A percentile compares a stretch with the other conserved stretches of the same genome.
Evolutionary conservation across 108 stramenopile species (phyloP).

Genomic region (Schizochytrium sp.): DNA sequence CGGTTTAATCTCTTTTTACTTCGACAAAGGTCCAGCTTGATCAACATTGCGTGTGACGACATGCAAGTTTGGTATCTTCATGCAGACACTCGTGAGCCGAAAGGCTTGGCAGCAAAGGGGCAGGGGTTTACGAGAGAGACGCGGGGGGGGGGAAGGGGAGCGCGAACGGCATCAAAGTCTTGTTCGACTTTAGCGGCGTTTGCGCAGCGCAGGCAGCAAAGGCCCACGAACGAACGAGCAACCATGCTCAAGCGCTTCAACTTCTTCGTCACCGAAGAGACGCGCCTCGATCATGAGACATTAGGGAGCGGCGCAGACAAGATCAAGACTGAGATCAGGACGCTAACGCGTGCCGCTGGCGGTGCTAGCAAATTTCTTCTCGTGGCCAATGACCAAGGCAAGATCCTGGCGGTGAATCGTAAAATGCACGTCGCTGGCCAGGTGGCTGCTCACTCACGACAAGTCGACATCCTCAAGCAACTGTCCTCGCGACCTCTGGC

Average conservation of each 20-base stretch:
- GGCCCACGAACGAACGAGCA: background rate
- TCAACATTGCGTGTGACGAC: no score
- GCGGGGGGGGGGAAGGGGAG: no score
- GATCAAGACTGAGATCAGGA: background rate
- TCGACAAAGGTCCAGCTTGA: no score
- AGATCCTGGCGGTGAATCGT: background rate
- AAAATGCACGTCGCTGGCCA: background rate
- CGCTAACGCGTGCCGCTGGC: background rate
- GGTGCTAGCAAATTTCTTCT: background rate
- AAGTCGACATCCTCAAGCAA: background rate
- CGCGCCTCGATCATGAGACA: background rate
- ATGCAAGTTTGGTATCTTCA: no score
- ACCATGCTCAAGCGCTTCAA: conserved; percentile 17
- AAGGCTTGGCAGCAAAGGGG: no score
- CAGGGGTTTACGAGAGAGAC: no score
- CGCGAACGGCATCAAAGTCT: no score
- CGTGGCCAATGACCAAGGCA: background rate
- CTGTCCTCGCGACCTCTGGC: background rate
- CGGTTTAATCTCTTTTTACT: no score
- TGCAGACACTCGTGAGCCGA: no score
- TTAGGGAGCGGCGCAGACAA: background rate
- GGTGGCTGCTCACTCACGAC: background rate
- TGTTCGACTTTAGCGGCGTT: no score
- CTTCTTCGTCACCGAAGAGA: conserved; percentile 6
- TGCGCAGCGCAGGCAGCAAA: no score